phyloP scores from a whole-genome alignment of 345 rosid genomes.

The Euphorbia pulcherrima region DNA sequence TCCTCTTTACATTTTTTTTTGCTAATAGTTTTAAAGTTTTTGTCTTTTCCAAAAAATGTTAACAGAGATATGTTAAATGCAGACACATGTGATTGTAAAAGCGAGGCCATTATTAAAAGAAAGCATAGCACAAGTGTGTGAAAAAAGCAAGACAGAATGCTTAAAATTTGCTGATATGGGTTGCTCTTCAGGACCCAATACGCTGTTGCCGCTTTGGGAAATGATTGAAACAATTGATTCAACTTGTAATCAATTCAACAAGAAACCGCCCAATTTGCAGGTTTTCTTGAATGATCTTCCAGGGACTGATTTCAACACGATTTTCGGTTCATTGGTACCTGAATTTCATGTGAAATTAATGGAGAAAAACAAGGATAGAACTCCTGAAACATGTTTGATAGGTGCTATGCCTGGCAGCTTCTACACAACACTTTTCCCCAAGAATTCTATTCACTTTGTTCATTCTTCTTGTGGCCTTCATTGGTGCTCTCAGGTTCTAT shows the following conservation, averaged over 20 bases:
- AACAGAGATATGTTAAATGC: no score
- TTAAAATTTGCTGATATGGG: constrained; percentile 35
- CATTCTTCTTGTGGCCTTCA: constrained; percentile 9
- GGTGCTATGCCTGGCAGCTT: constrained; percentile 1
- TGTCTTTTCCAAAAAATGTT: no score
- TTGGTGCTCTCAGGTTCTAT: constrained; percentile 34
- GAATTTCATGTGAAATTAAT: not conserved
- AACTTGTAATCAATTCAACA: constrained; percentile 8
- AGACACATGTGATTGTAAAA: constrained; percentile 1
- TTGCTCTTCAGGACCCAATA: constrained; percentile 49
- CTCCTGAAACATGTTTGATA: not conserved
- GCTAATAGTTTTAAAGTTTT: no score
- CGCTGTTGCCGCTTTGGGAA: constrained; percentile 22
- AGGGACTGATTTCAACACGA: constrained; percentile 44
- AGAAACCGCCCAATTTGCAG: constrained; percentile 27
- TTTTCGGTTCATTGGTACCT: constrained; percentile 21
- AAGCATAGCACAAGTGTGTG: not conserved
- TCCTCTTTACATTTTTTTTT: no score
- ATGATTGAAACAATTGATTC: constrained; percentile 15
- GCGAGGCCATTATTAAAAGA: constrained; percentile 1
- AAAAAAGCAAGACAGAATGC: not conserved
- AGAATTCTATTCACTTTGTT: not conserved
- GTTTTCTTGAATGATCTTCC: constrained; percentile 48
- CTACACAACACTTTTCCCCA: constrained; percentile 7
- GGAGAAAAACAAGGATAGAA: not conserved